A percentile compares a stretch with the other conserved stretches of the same genome.
These are phyloP conservation scores for Hirschioporus abietinus DNA, from an alignment of 768 basidiomycete genomes.

Conservation along the genomic window DNA sequence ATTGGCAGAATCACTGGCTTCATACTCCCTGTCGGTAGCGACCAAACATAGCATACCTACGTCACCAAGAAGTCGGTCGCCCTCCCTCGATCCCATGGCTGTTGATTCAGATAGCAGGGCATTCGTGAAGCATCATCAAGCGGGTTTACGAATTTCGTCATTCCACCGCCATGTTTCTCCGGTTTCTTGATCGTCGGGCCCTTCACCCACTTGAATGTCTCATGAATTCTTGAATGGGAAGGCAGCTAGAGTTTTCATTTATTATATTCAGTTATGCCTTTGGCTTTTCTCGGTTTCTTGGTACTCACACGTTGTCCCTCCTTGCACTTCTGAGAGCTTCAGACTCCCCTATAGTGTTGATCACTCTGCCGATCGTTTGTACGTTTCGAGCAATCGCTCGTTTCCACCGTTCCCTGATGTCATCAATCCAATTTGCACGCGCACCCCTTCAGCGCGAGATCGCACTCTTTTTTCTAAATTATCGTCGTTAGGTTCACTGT, in stretches of 20 bases:
- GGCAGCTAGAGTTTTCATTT: background rate
- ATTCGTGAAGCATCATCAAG: background rate
- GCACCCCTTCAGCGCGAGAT: background rate
- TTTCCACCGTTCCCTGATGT: background rate
- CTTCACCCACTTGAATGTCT: background rate
- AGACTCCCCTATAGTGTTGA: background rate
- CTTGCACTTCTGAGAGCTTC: background rate
- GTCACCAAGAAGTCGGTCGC: background rate
- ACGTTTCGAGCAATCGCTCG: background rate
- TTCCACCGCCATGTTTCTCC: background rate
- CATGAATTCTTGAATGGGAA: background rate
- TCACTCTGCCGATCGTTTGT: background rate
- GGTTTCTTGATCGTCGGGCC: background rate
- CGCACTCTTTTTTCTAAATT: background rate
- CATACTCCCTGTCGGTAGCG: slow-evolving; percentile 29
- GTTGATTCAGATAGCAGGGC: background rate
- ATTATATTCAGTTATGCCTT: slow-evolving; percentile 2
- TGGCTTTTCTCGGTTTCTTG: background rate
- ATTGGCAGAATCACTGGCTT: slow-evolving; percentile 38
- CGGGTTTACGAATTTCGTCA: background rate
- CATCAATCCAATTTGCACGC: background rate
- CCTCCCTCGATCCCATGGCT: background rate
- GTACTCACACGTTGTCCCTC: background rate
- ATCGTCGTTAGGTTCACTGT: background rate
- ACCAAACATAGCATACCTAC: background rate